These are phyloP conservation scores for Yamadazyma buinensis DNA, from an alignment of 1,139 yeast species.

Conservation along the genomic window DNA sequence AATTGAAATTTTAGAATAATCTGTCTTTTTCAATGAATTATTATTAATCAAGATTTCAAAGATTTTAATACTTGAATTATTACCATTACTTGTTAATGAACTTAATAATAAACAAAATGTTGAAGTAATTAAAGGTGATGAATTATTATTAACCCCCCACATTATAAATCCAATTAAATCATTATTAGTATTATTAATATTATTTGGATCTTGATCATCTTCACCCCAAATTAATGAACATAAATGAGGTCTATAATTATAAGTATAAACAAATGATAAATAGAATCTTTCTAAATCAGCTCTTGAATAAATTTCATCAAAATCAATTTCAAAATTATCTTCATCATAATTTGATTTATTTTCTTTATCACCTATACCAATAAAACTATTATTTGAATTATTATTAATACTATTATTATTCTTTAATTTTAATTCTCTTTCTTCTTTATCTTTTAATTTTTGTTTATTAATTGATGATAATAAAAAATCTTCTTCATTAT, in stretches of 20 bases:
- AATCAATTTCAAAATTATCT: conserved; percentile 23
- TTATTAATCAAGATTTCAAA: conserved; percentile 41
- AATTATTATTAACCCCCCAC: conserved; percentile 84
- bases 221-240: conserved; percentile 72
- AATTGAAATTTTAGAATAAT: conserved; percentile 53
- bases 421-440: conserved; percentile 2
- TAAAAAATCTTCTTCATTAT: conserved; percentile 80
- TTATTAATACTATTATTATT: background rate
- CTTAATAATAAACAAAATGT: conserved; percentile 78
- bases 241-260: conserved; percentile 55
- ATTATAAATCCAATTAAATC: conserved; percentile 67
- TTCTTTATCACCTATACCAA: background rate
- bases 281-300: conserved; percentile 89
- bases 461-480: conserved; percentile 45
- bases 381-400: background rate
- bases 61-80: conserved; percentile 30
- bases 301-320: conserved; percentile 60
- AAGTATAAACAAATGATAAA: conserved; percentile 69
- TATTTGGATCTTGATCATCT: conserved; percentile 31
- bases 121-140: conserved; percentile 77
- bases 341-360: background rate
- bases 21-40: conserved; percentile 30
- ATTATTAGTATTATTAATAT: conserved; percentile 10
- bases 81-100: conserved; percentile 64
- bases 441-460: conserved; percentile 15